A percentile compares a stretch with the other conserved stretches of the same genome.
Conservation (phyloP, 768 basidiomycete species). For the Leccinum disarticulatum region DNA sequence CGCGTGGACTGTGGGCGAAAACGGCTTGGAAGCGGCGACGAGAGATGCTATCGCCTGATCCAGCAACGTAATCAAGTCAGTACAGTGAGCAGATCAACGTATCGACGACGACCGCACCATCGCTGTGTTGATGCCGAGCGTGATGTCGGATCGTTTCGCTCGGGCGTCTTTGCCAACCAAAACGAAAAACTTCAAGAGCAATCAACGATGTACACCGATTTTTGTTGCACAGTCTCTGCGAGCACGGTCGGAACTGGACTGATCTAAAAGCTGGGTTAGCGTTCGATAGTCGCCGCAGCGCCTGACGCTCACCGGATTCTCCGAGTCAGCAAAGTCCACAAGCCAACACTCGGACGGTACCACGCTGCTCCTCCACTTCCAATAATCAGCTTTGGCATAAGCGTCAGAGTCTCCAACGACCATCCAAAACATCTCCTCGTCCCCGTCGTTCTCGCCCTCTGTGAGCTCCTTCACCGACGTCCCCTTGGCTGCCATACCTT, state of each 20-base stretch:
- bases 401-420: conserved; percentile 66
- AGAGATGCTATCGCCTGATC: conserved; percentile 52
- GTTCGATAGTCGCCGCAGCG: not conserved
- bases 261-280: conserved; percentile 39
- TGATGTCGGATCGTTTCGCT: conserved; percentile 56
- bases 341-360: conserved; percentile 52
- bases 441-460: conserved; percentile 61
- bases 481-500: conserved; percentile 40
- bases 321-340: conserved; percentile 41
- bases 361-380: conserved; percentile 65
- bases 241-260: conserved; percentile 43
- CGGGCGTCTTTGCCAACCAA: conserved; percentile 69
- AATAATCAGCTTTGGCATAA: conserved; percentile 80
- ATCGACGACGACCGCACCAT: conserved; percentile 40
- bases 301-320: conserved; percentile 41
- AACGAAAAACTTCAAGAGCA: conserved; percentile 81
- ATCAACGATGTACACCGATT: conserved; percentile 64
- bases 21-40: conserved; percentile 57
- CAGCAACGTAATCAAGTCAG: not conserved
- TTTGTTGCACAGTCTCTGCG: conserved; percentile 37
- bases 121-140: conserved; percentile 56
- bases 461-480: conserved; percentile 51
- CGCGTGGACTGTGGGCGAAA: conserved; percentile 70
- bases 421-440: conserved; percentile 86
- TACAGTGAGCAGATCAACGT: not conserved